Conservation (phyloP, 2,329 filamentous ascomycete genomes). For the Neocucurbitaria cava region DNA sequence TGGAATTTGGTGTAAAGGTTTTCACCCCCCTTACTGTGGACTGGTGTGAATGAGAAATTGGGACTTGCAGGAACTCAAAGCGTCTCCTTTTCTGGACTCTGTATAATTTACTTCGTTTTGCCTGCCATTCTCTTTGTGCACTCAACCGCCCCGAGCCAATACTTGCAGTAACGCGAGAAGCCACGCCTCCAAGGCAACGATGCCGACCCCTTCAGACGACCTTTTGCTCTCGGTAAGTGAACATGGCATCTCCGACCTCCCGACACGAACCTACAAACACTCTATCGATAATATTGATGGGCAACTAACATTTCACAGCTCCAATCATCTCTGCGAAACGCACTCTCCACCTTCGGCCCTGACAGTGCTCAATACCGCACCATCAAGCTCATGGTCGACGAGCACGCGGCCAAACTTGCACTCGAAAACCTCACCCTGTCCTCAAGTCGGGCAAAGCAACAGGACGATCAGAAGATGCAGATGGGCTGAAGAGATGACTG, state of each 20-base stretch:
- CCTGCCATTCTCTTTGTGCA: too few relatives aligned
- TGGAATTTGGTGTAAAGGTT: too few relatives aligned
- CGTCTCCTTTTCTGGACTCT: too few relatives aligned
- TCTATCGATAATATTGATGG: not conserved
- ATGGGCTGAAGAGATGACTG: not conserved
- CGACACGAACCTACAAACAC: not conserved
- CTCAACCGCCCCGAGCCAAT: too few relatives aligned
- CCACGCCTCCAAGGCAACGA: slow-evolving; percentile 2
- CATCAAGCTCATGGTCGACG: slow-evolving; percentile 42
- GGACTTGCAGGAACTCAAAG: too few relatives aligned
- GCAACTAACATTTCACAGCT: slow-evolving; percentile 28
- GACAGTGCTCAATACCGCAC: slow-evolving; percentile 37
- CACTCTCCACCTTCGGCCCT: slow-evolving; percentile 41
- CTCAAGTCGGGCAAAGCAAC: not conserved
- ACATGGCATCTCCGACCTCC: not conserved
- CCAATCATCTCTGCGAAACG: slow-evolving; percentile 45
- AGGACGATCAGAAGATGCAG: slow-evolving; percentile 2
- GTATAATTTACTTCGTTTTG: too few relatives aligned
- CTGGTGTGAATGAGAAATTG: too few relatives aligned
- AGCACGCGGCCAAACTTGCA: slow-evolving; percentile 36
- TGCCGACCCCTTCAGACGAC: slow-evolving; percentile 34
- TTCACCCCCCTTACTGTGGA: too few relatives aligned
- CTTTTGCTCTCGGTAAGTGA: slow-evolving; percentile 36
- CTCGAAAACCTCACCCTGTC: slow-evolving; percentile 24
- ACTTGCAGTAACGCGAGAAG: too few relatives aligned